phyloP scores from a whole-genome alignment of 2,329 filamentous ascomycete genomes.

The Fusarium sacchari region DNA sequence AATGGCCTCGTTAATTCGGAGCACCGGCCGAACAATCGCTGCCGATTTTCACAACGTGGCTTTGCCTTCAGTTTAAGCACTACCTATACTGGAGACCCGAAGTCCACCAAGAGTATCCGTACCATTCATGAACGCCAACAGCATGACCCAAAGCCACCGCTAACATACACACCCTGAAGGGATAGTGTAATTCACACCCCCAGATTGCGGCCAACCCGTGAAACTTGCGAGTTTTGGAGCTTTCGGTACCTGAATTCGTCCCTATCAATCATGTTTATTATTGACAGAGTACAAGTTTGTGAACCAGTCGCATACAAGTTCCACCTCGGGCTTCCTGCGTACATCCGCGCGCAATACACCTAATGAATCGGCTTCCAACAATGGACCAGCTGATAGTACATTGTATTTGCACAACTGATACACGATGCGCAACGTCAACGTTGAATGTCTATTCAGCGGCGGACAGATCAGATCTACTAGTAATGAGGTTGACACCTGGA shows the following conservation, averaged over 20 bases:
- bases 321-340: conserved; percentile 7
- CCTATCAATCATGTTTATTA: not conserved
- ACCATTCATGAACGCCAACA: conserved; percentile 21
- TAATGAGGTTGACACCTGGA: conserved; percentile 29
- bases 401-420: conserved; percentile 18
- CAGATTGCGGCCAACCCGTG: conserved; percentile 6
- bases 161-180: conserved; percentile 17
- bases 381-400: not conserved
- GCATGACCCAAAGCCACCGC: conserved; percentile 3
- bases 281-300: not conserved
- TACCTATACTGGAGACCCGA: conserved; percentile 14
- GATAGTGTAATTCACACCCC: conserved; percentile 12
- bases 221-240: conserved; percentile 20
- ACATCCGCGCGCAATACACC: conserved; percentile 14
- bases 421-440: conserved; percentile 16
- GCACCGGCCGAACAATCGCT: conserved; percentile 21
- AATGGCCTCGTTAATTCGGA: conserved; percentile 21
- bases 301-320: conserved; percentile 3
- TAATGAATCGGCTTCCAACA: not conserved
- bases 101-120: conserved; percentile 12
- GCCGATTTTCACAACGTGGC: conserved; percentile 12
- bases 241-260: conserved; percentile 18
- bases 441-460: conserved; percentile 9
- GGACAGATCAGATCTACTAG: conserved; percentile 22
- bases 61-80: conserved; percentile 2